Base-by-base conservation (phyloP, 768 basidiomycete species). In the Pleurotus salmoneostramineus region DNA sequence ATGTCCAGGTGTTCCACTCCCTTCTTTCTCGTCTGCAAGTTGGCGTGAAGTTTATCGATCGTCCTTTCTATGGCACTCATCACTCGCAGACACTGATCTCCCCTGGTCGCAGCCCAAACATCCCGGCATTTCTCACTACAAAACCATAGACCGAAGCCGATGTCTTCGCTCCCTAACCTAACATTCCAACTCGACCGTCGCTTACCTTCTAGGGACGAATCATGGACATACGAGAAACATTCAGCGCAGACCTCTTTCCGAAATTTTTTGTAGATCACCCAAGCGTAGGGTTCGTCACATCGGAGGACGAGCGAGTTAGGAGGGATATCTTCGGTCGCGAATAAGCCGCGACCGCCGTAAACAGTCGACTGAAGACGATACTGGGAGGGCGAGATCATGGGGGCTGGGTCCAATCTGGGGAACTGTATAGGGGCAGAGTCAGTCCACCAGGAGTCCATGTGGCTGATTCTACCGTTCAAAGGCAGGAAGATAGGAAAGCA, bases 191-290 rank as follows among this genome's bases (percentile, higher is more conserved):
- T 69, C 73, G 74, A 33, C 76, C 73, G 52, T 17, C 40, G 36
- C 17, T n/a, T 14, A 17, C 40, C 36, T 31, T 17, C 36, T 8
- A 17, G n/a, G 31, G 72, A 71, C 52, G 83, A 81, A 62, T 80
- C 80, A 27, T 82, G 37, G 12, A 49, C 76, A 64, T 88, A 87
- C 40, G 77, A 75, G 65, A 85, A 88, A 68, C 87, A 89, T 64
- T 80, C 72, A 7, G 77, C 81, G 62, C 87, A 89, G 48, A 87
- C 84, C 65, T 87, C 86, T 66, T 82, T 84, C 42, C 84, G 77
- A 61, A 86, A 88, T 60, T 80, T 79, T 63, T 78, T 83, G 67
- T 81, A 81, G 51, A 89, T 74, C 35, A 84, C 83, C 50, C 75
- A 76, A 0, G 80, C 76, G 63, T 83, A 87, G 0, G 87, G 87